These are phyloP conservation scores for Haplosporangium sp. DNA, from an alignment of 371 early-diverging fungal genomes.

Conservation along the genomic window DNA sequence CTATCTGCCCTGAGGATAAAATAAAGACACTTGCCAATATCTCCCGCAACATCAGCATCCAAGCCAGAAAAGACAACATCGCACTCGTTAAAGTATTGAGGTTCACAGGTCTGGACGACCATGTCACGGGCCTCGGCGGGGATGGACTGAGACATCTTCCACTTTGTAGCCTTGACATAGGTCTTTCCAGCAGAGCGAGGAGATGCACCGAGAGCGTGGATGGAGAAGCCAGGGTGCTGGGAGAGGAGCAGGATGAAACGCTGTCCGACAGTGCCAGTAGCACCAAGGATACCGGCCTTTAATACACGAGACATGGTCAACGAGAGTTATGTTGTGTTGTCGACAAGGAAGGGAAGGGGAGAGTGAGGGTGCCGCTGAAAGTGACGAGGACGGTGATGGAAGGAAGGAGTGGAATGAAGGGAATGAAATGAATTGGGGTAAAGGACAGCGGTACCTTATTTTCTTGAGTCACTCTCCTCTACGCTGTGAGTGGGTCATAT, in stretches of 20 bases:
- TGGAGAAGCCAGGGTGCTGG: slow-evolving; percentile 86
- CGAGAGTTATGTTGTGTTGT: too few species aligned
- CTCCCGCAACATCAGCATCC: slow-evolving; percentile 93
- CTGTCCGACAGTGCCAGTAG: slow-evolving; percentile 98
- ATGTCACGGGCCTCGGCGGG: slow-evolving; percentile 71
- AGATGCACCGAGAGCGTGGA: slow-evolving; percentile 93
- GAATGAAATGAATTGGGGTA: too few species aligned
- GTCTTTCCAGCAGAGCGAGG: slow-evolving; percentile 90
- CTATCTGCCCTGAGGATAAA: not conserved
- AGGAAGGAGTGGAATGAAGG: too few species aligned
- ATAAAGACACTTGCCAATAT: slow-evolving; percentile 74
- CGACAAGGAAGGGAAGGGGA: not conserved
- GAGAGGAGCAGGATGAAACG: slow-evolving; percentile 93
- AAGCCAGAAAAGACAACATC: slow-evolving; percentile 94
- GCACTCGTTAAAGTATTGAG: slow-evolving; percentile 80
- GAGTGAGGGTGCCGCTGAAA: too few species aligned
- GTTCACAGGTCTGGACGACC: slow-evolving; percentile 82
- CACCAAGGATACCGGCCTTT: slow-evolving; percentile 94
- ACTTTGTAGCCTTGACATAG: slow-evolving; percentile 82
- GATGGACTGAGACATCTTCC: slow-evolving; percentile 88
- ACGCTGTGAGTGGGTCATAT: too few species aligned
- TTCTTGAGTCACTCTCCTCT: too few species aligned
- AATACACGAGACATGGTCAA: slow-evolving; percentile 40
- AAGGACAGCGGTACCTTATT: too few species aligned
- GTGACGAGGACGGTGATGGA: too few species aligned